These are phyloP conservation scores for Cudoniella acicularis DNA, from an alignment of 495 filamentous ascomycete genomes.

Conservation along the genomic window DNA sequence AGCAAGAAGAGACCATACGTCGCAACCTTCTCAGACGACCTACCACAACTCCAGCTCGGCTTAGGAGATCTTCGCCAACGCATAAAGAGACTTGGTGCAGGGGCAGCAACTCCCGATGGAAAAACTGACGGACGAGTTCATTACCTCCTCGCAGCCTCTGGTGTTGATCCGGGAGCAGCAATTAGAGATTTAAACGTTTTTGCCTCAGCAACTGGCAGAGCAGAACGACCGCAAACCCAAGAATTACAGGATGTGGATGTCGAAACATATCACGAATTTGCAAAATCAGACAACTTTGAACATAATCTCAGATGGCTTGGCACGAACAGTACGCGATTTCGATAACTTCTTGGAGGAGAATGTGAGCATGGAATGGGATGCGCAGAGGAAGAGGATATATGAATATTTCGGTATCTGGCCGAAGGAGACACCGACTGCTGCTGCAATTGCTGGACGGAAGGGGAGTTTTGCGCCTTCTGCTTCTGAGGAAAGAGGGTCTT, in stretches of 20 bases:
- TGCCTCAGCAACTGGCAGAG: slow-evolving; percentile 29
- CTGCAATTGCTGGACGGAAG: slow-evolving; percentile 27
- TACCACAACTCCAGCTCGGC: slow-evolving; percentile 74
- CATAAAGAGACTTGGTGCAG: slow-evolving; percentile 70
- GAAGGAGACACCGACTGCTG: slow-evolving; percentile 43
- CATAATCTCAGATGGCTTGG: slow-evolving; percentile 84
- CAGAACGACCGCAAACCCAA: slow-evolving; percentile 31
- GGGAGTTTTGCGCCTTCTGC: slow-evolving; percentile 40
- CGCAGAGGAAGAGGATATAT: slow-evolving; percentile 86
- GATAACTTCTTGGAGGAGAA: slow-evolving; percentile 91
- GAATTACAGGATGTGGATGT: slow-evolving; percentile 50
- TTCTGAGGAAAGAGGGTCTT: slow-evolving; percentile 32
- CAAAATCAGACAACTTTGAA: slow-evolving; percentile 87
- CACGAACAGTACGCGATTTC: slow-evolving; percentile 83
- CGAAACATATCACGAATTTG: slow-evolving; percentile 76
- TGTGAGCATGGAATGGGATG: slow-evolving; percentile 92
- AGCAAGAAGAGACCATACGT: slow-evolving; percentile 61
- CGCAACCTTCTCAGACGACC: slow-evolving; percentile 48
- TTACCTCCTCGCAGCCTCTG: slow-evolving; percentile 84
- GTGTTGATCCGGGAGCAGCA: slow-evolving; percentile 74
- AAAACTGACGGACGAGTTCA: slow-evolving; percentile 66
- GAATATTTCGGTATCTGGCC: slow-evolving; percentile 89
- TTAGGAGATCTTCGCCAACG: slow-evolving; percentile 83
- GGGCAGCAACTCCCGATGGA: slow-evolving; percentile 37
- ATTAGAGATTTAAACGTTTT: slow-evolving; percentile 68